Conservation (phyloP, 2,329 filamentous ascomycete genomes). For the Colletotrichum theobromicola region DNA sequence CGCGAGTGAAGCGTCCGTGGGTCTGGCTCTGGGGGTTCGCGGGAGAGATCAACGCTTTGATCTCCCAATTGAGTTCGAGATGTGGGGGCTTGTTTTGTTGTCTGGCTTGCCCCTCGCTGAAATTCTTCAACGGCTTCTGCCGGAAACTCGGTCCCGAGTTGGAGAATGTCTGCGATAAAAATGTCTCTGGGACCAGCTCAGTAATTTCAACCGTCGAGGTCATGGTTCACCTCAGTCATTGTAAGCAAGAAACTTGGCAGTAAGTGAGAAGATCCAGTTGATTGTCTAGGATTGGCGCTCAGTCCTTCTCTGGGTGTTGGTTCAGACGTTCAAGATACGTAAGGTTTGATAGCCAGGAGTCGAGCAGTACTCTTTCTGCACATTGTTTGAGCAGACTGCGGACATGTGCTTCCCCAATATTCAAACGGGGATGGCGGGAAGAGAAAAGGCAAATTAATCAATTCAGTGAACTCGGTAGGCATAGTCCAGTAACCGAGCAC, state of each 20-base stretch:
- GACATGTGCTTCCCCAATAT: too few species aligned
- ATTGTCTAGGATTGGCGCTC: neutral
- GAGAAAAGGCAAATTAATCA: too few species aligned
- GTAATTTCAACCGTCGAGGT: neutral
- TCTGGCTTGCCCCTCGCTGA: neutral
- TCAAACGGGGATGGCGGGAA: too few species aligned
- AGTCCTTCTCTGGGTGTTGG: neutral
- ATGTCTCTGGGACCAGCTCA: neutral
- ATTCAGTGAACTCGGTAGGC: too few species aligned
- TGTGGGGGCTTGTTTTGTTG: neutral
- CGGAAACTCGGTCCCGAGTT: neutral
- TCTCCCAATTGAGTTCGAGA: neutral
- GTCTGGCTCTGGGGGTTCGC: neutral
- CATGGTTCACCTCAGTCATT: neutral
- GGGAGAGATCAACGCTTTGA: neutral
- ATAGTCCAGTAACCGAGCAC: too few species aligned
- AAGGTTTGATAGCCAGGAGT: neutral
- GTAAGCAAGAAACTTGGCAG: neutral
- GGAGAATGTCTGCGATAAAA: neutral
- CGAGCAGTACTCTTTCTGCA: accelerated
- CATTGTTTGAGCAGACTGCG: too few species aligned
- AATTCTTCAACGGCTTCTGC: neutral
- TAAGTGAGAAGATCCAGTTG: neutral
- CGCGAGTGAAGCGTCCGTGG: neutral
- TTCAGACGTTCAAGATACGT: neutral